Base-by-base conservation (phyloP, 371 early-diverging fungal species). In the Umbelopsis sp. region DNA sequence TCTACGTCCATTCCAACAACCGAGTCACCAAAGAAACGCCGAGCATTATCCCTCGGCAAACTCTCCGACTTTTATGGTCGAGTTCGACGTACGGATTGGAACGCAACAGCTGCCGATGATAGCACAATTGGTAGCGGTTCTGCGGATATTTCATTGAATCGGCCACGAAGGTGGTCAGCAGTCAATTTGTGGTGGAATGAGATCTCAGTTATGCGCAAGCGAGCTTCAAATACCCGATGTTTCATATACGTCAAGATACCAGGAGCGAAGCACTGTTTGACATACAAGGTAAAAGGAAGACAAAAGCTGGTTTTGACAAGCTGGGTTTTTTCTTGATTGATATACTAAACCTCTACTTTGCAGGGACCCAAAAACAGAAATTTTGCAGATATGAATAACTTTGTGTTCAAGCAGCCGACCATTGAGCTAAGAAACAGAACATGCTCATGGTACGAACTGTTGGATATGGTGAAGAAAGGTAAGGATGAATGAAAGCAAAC, bases 201-300 rank as follows among this genome's bases (percentile, higher is more conserved):
- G 37, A 37, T 84, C 1, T 72, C 78, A 11, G 71, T 81, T 3
- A 92, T 93, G 94, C 90, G 90, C 69, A 76, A 74, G 11, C 76
- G 94, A 18, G 92, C 93, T 10, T 82, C 88, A 1, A 76, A 83
- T 41, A 92, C 90, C 66, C 76, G 81, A n/a, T 86, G 87, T 8
- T 93, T 92, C 72, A 88, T 93, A n/a, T 85, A 88, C 69, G 86
- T 92, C 65, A 89, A 91, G 65, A 85, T 93, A 24, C 91, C 92
- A 1, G 87, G 87, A 4, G 84, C 86, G 2, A 80, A 80, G 37
- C 89, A 89, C 67, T 90, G 91, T 66, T 65, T 93, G 45, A 89
- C 87, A 66, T 90, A 92, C 68, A 81, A 83, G 79, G 90, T 87
- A 80, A 75, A 22, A 66, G 25, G 18, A 29, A 41, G 18, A 9